These are phyloP conservation scores for Colletotrichum destructivum DNA, from an alignment of 2,329 filamentous ascomycete genomes.

Conservation along the genomic window DNA sequence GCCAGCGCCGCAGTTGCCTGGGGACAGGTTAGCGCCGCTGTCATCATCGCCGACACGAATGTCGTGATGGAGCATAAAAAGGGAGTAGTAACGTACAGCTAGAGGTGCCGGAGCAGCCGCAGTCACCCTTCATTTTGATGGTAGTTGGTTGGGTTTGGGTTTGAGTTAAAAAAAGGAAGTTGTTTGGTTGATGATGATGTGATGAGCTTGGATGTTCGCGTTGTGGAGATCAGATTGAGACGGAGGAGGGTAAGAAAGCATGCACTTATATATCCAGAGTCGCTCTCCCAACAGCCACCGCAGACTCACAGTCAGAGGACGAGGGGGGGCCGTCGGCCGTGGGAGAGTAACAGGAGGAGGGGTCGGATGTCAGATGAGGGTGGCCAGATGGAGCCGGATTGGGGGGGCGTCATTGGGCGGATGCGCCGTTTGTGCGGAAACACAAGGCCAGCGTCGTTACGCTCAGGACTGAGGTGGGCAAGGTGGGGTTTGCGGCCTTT, in stretches of 20 bases:
- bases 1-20: conserved; percentile 45
- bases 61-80: not conserved
- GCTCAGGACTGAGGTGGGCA: conserved; percentile 1
- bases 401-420: conserved; percentile 34
- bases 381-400: conserved; percentile 41
- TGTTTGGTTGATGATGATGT: conserved; percentile 28
- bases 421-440: conserved; percentile 34
- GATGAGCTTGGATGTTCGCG: conserved; percentile 28
- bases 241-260: conserved; percentile 14
- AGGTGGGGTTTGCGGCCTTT: conserved; percentile 41
- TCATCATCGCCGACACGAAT: not conserved
- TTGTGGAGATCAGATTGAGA: conserved; percentile 6
- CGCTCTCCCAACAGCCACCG: conserved; percentile 2
- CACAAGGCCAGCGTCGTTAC: conserved; percentile 5
- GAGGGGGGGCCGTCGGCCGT: not conserved
- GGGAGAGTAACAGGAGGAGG: conserved; percentile 26
- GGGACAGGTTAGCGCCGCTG: conserved; percentile 30
- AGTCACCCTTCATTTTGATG: conserved; percentile 47
- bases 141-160: conserved; percentile 33
- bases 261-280: conserved; percentile 39
- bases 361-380: conserved; percentile 42
- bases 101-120: conserved; percentile 45
- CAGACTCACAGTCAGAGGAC: conserved; percentile 2
- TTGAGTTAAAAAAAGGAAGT: conserved; percentile 16
- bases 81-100: conserved; percentile 34